Evolutionary conservation across 2,329 filamentous ascomycete genomes (phyloP).

Genomic region (Dothidotthia symphoricarpi): DNA sequence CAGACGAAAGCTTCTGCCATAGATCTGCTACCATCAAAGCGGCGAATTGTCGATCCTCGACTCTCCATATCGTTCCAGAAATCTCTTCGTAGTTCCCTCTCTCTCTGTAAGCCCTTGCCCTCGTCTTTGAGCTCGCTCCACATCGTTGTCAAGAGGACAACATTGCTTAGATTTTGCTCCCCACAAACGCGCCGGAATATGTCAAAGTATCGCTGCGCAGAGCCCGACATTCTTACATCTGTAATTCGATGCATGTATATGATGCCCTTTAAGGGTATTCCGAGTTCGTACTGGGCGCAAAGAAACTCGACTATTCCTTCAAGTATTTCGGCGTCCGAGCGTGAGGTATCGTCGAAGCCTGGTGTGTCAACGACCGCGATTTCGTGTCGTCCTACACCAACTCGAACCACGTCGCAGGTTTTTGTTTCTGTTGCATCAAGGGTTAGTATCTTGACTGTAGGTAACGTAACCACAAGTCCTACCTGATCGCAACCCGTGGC

Average conservation of each 20-base stretch:
- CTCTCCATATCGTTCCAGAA: constrained; percentile 3
- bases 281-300: constrained; percentile 28
- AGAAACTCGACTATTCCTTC: constrained; percentile 39
- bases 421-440: neutral
- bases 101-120: constrained; percentile 16
- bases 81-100: constrained; percentile 4
- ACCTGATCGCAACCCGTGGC: constrained; percentile 1
- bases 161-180: constrained; percentile 41
- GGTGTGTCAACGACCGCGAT: constrained; percentile 46
- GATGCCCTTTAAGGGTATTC: constrained; percentile 44
- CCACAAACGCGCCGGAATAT: constrained; percentile 51
- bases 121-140: constrained; percentile 36
- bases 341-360: constrained; percentile 49
- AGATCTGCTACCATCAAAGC: constrained; percentile 2
- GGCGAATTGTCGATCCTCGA: constrained; percentile 3
- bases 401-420: constrained; percentile 8
- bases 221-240: constrained; percentile 43
- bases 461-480: neutral
- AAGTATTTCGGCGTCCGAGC: constrained; percentile 48
- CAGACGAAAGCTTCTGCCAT: constrained; percentile 4
- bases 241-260: constrained; percentile 51
- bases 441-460: neutral
- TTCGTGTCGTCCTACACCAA: constrained; percentile 12
- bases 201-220: constrained; percentile 42
- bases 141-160: constrained; percentile 46